A percentile compares a stretch with the other conserved stretches of the same genome.
phyloP scores from a whole-genome alignment of 345 rosid species.

The rapeseed (Brassica napus) region Da-Ae NC_063450.1:15493501-15494000 shows the following conservation, averaged over 20 bases:
- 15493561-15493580: neutral
- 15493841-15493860: neutral
- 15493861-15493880: neutral
- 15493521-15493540: neutral
- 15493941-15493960: too few relatives aligned
- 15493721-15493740: neutral
- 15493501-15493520: neutral
- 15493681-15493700: neutral
- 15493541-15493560: neutral
- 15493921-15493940: too few relatives aligned
- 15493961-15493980: too few relatives aligned
- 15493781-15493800: neutral
- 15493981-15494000: neutral
- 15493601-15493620: neutral
- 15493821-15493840: neutral
- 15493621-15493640: slow-evolving; percentile 2
- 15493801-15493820: neutral
- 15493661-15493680: neutral
- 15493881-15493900: too few relatives aligned
- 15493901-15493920: too few relatives aligned
- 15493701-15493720: neutral
- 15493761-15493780: neutral
- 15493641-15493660: neutral
- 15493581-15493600: neutral
- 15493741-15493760: neutral